Conservation (phyloP, 495 filamentous ascomycete species). For the Neurospora sublineolata region DNA sequence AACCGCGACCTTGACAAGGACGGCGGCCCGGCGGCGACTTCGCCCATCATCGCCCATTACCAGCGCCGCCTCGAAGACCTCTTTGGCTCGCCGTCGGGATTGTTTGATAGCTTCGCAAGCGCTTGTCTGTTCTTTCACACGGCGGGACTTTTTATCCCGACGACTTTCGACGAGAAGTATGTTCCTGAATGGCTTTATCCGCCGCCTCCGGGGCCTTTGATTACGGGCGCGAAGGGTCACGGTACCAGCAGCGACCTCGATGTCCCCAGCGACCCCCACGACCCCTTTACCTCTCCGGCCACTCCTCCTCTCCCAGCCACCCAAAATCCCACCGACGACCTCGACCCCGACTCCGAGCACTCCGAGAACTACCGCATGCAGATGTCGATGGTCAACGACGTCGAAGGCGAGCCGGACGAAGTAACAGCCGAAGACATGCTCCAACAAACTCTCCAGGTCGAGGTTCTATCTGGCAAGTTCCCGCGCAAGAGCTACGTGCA, state of each 20-base stretch:
- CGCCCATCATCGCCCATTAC: background rate
- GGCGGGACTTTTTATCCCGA: conserved; percentile 27
- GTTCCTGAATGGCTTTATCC: background rate
- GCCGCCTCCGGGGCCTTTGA: background rate
- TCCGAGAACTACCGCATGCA: background rate
- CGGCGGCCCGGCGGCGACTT: background rate
- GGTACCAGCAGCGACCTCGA: conserved; percentile 2
- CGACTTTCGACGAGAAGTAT: conserved; percentile 17
- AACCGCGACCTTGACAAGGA: background rate
- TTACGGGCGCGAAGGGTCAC: too few relatives aligned
- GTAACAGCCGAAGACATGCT: background rate
- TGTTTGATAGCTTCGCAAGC: conserved; percentile 45
- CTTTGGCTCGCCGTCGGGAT: conserved; percentile 27
- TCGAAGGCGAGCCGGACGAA: background rate
- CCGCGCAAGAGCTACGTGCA: conserved; percentile 18
- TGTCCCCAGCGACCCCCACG: background rate
- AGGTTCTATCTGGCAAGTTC: background rate
- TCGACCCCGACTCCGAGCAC: background rate
- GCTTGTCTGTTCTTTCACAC: conserved; percentile 42
- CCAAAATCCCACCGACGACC: background rate
- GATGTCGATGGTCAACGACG: background rate
- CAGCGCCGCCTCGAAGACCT: conserved; percentile 10
- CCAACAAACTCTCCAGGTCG: background rate
- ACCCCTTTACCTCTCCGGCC: too few relatives aligned
- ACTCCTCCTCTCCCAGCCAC: background rate